Conservation (phyloP, 306 rosid species). For the Dalbergia cochinchinensis region DNA sequence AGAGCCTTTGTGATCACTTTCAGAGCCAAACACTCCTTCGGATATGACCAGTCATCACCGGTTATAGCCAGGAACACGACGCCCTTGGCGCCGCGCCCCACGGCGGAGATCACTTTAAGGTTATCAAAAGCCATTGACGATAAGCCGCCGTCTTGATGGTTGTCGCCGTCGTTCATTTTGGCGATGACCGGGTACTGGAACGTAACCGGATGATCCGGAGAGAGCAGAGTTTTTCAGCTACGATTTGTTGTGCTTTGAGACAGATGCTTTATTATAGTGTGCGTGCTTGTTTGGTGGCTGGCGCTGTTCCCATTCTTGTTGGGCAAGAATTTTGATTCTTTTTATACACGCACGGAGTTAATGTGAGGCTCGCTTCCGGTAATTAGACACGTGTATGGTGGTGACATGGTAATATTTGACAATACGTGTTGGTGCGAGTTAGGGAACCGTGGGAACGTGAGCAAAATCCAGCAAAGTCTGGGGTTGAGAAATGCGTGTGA, state of each 20-base stretch:
- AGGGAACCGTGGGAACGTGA: slow-evolving; percentile 20
- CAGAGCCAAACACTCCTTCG: slow-evolving; percentile 64
- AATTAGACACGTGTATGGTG: background rate
- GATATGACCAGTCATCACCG: slow-evolving; percentile 18
- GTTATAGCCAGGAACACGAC: slow-evolving; percentile 71
- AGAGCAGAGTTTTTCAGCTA: background rate
- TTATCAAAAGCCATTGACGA: slow-evolving; percentile 56
- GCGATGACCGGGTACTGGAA: slow-evolving; percentile 4
- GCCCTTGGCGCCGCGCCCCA: slow-evolving; percentile 96
- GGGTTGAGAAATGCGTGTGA: slow-evolving; percentile 30
- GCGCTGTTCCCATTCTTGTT: slow-evolving; percentile 31
- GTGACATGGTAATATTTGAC: background rate
- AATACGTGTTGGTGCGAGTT: background rate
- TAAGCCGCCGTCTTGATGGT: background rate
- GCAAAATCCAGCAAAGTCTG: slow-evolving; percentile 8
- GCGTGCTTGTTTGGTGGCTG: background rate
- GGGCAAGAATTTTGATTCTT: slow-evolving; percentile 30
- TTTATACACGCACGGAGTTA: background rate
- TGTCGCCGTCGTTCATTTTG: slow-evolving; percentile 54
- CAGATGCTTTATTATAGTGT: background rate
- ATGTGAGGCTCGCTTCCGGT: background rate
- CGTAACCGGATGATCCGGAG: background rate
- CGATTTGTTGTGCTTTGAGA: background rate
- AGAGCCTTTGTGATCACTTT: slow-evolving; percentile 79
- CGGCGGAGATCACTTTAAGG: slow-evolving; percentile 62